These are phyloP conservation scores for Wickerhamiella kazuoi DNA, from an alignment of 805 yeast species.

Conservation along the genomic window DNA sequence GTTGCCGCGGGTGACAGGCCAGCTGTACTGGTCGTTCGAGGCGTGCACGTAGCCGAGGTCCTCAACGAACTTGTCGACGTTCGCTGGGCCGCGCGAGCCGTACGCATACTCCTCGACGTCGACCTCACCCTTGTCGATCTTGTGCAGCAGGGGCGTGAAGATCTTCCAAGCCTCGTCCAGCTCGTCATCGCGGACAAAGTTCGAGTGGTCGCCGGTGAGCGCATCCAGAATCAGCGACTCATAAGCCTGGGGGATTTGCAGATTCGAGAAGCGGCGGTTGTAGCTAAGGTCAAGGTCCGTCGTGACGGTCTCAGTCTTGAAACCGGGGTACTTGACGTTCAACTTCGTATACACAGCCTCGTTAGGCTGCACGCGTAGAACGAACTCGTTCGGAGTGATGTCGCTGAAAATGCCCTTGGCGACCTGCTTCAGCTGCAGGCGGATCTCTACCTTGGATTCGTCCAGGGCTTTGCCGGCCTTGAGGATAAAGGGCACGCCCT, in stretches of 20 bases:
- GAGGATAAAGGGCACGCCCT: slow-evolving; percentile 88
- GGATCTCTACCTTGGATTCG: slow-evolving; percentile 84
- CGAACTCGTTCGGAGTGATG: slow-evolving; percentile 82
- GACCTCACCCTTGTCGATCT: slow-evolving; percentile 47
- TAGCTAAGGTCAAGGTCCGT: slow-evolving; percentile 87
- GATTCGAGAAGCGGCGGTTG: slow-evolving; percentile 59
- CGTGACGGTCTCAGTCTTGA: slow-evolving; percentile 60
- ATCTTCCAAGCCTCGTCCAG: slow-evolving; percentile 82
- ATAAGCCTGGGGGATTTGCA: slow-evolving; percentile 95
- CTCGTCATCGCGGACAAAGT: slow-evolving; percentile 96
- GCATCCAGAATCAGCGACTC: slow-evolving; percentile 90
- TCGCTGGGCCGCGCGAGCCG: slow-evolving; percentile 79
- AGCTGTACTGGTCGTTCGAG: slow-evolving; percentile 51
- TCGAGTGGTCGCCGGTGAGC: slow-evolving; percentile 81
- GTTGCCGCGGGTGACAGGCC: slow-evolving; percentile 41
- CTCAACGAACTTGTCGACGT: slow-evolving; percentile 40
- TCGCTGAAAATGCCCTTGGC: slow-evolving; percentile 55
- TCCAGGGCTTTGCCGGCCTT: slow-evolving; percentile 97
- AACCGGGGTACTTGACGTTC: slow-evolving; percentile 87
- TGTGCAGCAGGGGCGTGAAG: slow-evolving; percentile 77
- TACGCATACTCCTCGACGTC: slow-evolving; percentile 58
- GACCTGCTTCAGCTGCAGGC: slow-evolving; percentile 80
- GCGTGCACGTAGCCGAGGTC: slow-evolving; percentile 59
- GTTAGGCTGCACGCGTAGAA: slow-evolving; percentile 82
- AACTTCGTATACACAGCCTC: slow-evolving; percentile 88